These are phyloP conservation scores for Castanea mollissima DNA, from an alignment of 306 rosid species.

Conservation along the genomic window DNA sequence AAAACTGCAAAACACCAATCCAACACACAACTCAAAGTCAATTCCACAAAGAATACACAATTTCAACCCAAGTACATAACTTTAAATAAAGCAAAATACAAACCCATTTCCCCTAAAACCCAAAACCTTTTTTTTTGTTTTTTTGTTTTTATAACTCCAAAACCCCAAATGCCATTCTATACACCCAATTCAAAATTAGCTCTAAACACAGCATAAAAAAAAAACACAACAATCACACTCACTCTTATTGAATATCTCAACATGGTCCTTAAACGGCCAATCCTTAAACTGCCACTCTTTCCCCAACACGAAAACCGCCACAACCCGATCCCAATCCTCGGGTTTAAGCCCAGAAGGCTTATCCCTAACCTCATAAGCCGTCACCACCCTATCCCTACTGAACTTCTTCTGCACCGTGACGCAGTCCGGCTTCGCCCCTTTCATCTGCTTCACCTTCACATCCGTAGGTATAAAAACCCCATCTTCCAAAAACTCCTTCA, in stretches of 20 bases:
- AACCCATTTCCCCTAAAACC: too few relatives aligned
- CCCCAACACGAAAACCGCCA: slow-evolving; percentile 92
- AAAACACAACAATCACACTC: slow-evolving; percentile 20
- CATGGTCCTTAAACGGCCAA: slow-evolving; percentile 68
- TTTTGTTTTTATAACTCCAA: not conserved
- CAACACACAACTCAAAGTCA: not conserved
- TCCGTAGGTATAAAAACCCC: slow-evolving; percentile 89
- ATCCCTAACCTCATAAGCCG: slow-evolving; percentile 97
- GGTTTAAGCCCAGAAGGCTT: slow-evolving; percentile 82
- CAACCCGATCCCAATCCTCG: slow-evolving; percentile 97
- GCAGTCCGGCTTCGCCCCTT: slow-evolving; percentile 83
- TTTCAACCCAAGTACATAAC: not conserved
- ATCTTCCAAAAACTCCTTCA: slow-evolving; percentile 93
- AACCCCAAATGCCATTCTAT: not conserved
- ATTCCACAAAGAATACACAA: not conserved
- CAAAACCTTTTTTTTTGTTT: too few relatives aligned
- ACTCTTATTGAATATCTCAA: slow-evolving; percentile 64
- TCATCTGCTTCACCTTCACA: slow-evolving; percentile 92
- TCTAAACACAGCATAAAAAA: not conserved
- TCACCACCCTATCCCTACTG: slow-evolving; percentile 90
- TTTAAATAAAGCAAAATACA: too few relatives aligned
- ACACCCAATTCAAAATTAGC: slow-evolving; percentile 2
- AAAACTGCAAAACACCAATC: slow-evolving; percentile 34
- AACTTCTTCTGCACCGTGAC: slow-evolving; percentile 99
- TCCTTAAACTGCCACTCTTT: slow-evolving; percentile 90